Evolutionary conservation across 164 flowering plant species (phyloP).

Genomic region (Vitis riparia): DNA sequence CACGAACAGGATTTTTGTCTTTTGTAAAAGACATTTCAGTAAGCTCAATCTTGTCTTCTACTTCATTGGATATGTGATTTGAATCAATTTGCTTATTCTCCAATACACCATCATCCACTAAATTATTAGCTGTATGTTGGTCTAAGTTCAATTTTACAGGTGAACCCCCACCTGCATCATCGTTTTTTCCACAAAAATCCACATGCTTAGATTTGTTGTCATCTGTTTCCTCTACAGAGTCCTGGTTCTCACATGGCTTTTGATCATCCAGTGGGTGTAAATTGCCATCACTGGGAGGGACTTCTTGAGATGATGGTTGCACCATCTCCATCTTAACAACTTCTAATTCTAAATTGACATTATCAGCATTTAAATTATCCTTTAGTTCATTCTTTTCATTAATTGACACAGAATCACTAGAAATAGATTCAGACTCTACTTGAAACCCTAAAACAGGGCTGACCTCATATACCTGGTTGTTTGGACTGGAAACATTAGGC

Average conservation of each 20-base stretch:
- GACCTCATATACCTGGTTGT: slow-evolving; percentile 92
- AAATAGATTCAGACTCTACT: slow-evolving; percentile 88
- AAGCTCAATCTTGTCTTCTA: slow-evolving; percentile 40
- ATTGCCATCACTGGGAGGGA: slow-evolving; percentile 56
- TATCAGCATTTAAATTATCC: slow-evolving; percentile 88
- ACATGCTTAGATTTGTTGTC: slow-evolving; percentile 36
- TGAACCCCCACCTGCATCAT: slow-evolving; percentile 51
- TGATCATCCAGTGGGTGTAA: slow-evolving; percentile 65
- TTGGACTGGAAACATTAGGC: slow-evolving; percentile 35
- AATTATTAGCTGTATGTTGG: slow-evolving; percentile 80
- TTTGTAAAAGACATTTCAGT: slow-evolving; percentile 35
- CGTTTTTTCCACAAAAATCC: slow-evolving; percentile 46
- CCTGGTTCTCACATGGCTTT: slow-evolving; percentile 53
- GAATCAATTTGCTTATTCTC: slow-evolving; percentile 69
- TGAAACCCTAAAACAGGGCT: slow-evolving; percentile 76
- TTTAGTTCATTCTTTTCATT: slow-evolving; percentile 88
- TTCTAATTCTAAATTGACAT: slow-evolving; percentile 83
- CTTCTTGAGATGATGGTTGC: slow-evolving; percentile 68
- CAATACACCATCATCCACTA: slow-evolving; percentile 77
- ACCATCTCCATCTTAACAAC: slow-evolving; percentile 70
- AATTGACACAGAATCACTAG: slow-evolving; percentile 86
- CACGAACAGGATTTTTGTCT: slow-evolving; percentile 12
- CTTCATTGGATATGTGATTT: slow-evolving; percentile 39
- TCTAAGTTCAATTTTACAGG: slow-evolving; percentile 76
- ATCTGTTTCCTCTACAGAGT: slow-evolving; percentile 41